Conservation (phyloP, 345 rosid species). For the Euphorbia pulcherrima region DNA sequence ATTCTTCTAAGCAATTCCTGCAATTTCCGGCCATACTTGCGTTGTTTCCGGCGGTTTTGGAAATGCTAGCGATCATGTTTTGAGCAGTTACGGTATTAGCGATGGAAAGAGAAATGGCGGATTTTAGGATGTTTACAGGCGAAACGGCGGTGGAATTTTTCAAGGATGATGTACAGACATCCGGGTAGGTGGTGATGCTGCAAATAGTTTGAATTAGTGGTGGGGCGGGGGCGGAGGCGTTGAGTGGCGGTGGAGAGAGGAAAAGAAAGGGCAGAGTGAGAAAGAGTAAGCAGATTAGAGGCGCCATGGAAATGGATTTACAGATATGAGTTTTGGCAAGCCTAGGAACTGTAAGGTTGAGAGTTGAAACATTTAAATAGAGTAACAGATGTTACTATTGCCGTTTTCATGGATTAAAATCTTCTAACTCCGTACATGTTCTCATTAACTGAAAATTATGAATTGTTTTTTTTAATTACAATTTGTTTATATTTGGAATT, state of each 20-base stretch:
- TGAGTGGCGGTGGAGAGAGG: not conserved
- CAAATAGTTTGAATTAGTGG: conserved; percentile 40
- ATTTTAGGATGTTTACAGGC: conserved; percentile 49
- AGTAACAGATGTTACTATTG: too few species aligned
- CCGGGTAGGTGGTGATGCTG: conserved; percentile 55
- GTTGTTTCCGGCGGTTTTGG: conserved; percentile 35
- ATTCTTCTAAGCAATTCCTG: conserved; percentile 43
- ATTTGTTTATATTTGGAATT: too few species aligned
- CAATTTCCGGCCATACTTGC: conserved; percentile 54
- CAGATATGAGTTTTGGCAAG: too few species aligned
- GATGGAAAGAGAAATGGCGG: conserved; percentile 56
- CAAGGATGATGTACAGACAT: conserved; percentile 40
- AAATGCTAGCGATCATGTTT: conserved; percentile 45
- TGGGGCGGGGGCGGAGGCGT: not conserved
- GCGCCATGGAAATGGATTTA: conserved; percentile 22
- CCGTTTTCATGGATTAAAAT: too few species aligned
- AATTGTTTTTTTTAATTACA: too few species aligned
- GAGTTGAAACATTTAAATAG: too few species aligned
- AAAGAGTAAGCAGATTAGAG: conserved; percentile 15
- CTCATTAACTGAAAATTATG: too few species aligned
- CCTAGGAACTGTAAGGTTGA: too few species aligned
- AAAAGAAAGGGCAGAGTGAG: conserved; percentile 19
- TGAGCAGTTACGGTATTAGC: conserved; percentile 47
- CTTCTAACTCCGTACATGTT: too few species aligned
- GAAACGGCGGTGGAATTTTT: conserved; percentile 32